These are phyloP conservation scores for Lachnellula cervina DNA, from an alignment of 2,329 filamentous ascomycete species.

Conservation along the genomic window DNA sequence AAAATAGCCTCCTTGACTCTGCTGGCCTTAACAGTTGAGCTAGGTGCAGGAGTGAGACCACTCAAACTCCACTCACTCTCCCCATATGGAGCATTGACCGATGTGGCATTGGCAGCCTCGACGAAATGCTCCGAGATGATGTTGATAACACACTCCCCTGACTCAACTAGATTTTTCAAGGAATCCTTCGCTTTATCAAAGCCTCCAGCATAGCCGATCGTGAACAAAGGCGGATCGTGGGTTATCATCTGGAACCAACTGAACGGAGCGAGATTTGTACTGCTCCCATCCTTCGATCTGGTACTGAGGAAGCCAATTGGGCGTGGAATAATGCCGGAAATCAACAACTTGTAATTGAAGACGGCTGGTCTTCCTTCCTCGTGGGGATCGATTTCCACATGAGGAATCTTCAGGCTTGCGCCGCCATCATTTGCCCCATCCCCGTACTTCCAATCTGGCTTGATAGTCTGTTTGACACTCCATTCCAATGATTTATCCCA, in stretches of 20 bases:
- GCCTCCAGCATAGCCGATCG: constrained; percentile 47
- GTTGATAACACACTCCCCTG: constrained; percentile 76
- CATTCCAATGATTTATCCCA: constrained; percentile 49
- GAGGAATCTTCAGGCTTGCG: constrained; percentile 44
- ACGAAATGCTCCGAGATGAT: constrained; percentile 80
- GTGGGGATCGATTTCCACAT: constrained; percentile 79
- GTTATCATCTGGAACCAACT: constrained; percentile 79
- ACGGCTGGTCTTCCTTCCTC: constrained; percentile 59
- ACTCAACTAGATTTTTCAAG: constrained; percentile 66
- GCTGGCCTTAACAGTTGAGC: constrained; percentile 62
- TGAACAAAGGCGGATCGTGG: constrained; percentile 83
- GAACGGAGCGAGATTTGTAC: constrained; percentile 79
- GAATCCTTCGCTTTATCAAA: constrained; percentile 66
- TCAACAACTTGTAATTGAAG: constrained; percentile 89
- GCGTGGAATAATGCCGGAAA: constrained; percentile 75
- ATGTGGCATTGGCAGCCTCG: constrained; percentile 81
- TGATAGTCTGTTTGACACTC: constrained; percentile 57
- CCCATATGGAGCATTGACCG: constrained; percentile 72
- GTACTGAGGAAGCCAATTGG: constrained; percentile 67
- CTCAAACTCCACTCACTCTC: constrained; percentile 74
- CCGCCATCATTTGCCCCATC: constrained; percentile 54
- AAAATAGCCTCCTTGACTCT: constrained; percentile 81
- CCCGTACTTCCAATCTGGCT: constrained; percentile 62
- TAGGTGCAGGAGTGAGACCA: constrained; percentile 66
- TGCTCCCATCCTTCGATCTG: constrained; percentile 52